phyloP scores from a whole-genome alignment of 169 alveolate species.

The Cyclospora cayetanensis region DNA sequence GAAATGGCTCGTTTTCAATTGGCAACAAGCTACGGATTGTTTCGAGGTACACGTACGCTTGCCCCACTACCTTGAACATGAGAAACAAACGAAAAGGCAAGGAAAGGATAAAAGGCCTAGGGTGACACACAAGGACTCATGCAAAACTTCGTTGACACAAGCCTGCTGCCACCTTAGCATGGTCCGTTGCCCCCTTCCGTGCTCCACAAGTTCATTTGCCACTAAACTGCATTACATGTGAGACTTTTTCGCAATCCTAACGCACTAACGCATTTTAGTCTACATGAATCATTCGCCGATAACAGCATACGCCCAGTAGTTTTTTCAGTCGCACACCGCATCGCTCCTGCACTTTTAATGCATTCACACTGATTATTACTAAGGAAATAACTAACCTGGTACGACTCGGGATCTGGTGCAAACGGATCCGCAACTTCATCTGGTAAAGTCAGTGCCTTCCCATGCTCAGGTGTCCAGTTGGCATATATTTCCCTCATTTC shows the following conservation, averaged over 20 bases:
- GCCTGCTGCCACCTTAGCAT: too few relatives aligned
- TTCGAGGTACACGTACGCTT: slow-evolving; percentile 68
- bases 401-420: slow-evolving; percentile 71
- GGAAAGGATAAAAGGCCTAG: too few relatives aligned
- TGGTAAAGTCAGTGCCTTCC: slow-evolving; percentile 5
- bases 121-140: too few relatives aligned
- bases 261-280: background rate
- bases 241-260: background rate
- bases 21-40: slow-evolving; percentile 61
- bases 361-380: background rate
- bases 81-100: background rate
- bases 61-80: slow-evolving; percentile 63
- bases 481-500: slow-evolving; percentile 69
- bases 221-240: background rate
- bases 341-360: background rate
- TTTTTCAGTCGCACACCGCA: background rate
- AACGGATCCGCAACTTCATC: slow-evolving; percentile 64
- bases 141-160: too few relatives aligned
- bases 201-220: background rate
- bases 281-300: too few relatives aligned
- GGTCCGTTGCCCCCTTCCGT: too few relatives aligned
- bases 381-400: slow-evolving; percentile 62
- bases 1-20: slow-evolving; percentile 63
- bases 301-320: background rate
- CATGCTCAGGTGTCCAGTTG: slow-evolving; percentile 39